Conservation (phyloP, 805 yeast species). For the Tanozyma kutaoensis region DNA sequence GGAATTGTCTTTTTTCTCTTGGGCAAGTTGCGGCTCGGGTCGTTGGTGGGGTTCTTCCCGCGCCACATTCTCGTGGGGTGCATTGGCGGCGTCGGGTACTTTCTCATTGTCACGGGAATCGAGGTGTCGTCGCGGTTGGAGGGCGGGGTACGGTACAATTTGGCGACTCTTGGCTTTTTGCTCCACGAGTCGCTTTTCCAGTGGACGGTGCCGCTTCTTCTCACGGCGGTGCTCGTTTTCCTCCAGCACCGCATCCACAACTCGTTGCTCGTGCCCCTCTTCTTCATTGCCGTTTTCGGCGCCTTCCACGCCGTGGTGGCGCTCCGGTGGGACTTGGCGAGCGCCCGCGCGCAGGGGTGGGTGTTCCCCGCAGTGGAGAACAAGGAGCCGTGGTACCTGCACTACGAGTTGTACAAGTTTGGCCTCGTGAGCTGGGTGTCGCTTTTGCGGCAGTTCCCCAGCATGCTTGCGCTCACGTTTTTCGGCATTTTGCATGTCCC, state of each 20-base stretch:
- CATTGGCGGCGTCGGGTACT: constrained; percentile 97
- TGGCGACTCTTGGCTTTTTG: constrained; percentile 37
- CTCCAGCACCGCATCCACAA: constrained; percentile 43
- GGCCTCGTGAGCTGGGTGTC: constrained; percentile 62
- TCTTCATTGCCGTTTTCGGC: constrained; percentile 58
- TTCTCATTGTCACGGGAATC: constrained; percentile 76
- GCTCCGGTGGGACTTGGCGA: constrained; percentile 50
- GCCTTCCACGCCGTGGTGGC: constrained; percentile 58
- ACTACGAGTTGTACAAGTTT: constrained; percentile 64
- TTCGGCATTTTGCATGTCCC: constrained; percentile 96
- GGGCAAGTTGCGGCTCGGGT: constrained; percentile 73
- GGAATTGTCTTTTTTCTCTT: constrained; percentile 67
- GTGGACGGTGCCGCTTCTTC: constrained; percentile 57
- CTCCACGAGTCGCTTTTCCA: constrained; percentile 24
- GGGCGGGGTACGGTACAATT: constrained; percentile 55
- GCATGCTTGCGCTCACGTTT: constrained; percentile 91
- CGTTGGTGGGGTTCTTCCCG: constrained; percentile 89
- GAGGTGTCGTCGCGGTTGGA: constrained; percentile 82
- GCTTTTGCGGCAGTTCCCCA: constrained; percentile 61
- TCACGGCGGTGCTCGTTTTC: constrained; percentile 48
- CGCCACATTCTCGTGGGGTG: constrained; percentile 93
- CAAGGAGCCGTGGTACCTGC: constrained; percentile 80
- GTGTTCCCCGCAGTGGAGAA: constrained; percentile 56
- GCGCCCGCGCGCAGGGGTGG: constrained; percentile 72
- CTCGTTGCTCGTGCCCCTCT: constrained; percentile 69